Evolutionary conservation across 164 flowering plant species (phyloP).

Genomic region (Vitis amurensis): DNA sequence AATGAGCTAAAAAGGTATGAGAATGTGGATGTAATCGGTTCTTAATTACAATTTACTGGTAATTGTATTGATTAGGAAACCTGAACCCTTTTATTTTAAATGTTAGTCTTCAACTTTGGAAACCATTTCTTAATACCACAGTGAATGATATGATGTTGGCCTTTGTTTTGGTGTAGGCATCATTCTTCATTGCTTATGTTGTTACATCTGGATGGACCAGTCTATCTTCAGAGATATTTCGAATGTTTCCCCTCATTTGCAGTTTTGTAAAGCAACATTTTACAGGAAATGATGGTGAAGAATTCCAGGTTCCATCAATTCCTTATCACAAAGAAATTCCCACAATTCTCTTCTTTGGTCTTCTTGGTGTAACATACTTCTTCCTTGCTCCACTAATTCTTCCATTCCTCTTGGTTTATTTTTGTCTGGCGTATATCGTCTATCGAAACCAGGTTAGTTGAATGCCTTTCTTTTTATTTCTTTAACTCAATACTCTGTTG

Average conservation of each 20-base stretch:
- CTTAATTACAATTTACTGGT: not conserved
- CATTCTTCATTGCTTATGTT: constrained; percentile 64
- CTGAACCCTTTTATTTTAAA: not conserved
- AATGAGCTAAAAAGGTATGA: too few species aligned
- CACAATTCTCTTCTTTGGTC: constrained; percentile 47
- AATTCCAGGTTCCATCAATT: constrained; percentile 35
- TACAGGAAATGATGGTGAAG: constrained; percentile 18
- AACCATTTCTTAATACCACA: not conserved
- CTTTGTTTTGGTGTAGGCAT: constrained; percentile 34
- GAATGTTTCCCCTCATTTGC: constrained; percentile 29
- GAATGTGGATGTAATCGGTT: too few species aligned
- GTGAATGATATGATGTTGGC: not conserved
- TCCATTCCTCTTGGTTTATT: constrained; percentile 56
- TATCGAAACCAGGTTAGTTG: constrained; percentile 54
- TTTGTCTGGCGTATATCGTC: constrained; percentile 49
- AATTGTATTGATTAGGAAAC: not conserved
- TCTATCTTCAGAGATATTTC: constrained; percentile 49
- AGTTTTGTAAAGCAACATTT: constrained; percentile 12
- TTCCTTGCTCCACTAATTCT: constrained; percentile 56
- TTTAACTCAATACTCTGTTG: not conserved
- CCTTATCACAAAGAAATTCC: constrained; percentile 49
- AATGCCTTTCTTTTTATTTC: not conserved
- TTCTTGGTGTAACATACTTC: constrained; percentile 60
- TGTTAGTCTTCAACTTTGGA: not conserved
- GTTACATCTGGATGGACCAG: constrained; percentile 72